Evolutionary conservation across 768 basidiomycete genomes (phyloP), one percentile per base, ranked within the genome.

Genomic region (Auricularia auricula-judae): DNA sequence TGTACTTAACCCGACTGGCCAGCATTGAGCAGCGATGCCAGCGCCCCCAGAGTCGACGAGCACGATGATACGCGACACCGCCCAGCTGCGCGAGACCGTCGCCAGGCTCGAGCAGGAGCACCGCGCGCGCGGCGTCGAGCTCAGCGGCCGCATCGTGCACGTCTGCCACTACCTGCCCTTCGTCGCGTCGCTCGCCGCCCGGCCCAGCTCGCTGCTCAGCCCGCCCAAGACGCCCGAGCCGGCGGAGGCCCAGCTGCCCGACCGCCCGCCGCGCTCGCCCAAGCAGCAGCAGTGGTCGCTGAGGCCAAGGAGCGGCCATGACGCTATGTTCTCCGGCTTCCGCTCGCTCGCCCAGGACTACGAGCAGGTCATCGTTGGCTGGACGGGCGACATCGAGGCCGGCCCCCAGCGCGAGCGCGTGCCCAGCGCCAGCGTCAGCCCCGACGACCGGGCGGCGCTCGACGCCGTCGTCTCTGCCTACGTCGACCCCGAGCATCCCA

Each of bases 301-400:
- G 4, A 75, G 82, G 1, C 84, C 86, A 1, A 82, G 96, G 47
- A 87, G 93, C 67, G 95, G 94, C 18, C 97, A 98, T 72, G 84
- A 91, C 8, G 96, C 96, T 11, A 93, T 98, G 90, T 88, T 94
- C 66, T 89, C 88, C 56, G 96, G 96, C 36, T 93, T 98, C 71
- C 85, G 87, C 63, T 89, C 88, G 11, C 83, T 99, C 42, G 81
- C 87, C 2, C 78, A 85, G 12, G 89, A 89, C 0, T 90, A 96
- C 75, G 89, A 96, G 69, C 93, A 98, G 77, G 74, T 96, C 71
- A 83, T 98, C 72, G 81, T 98, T 54, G 96, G 93, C 23, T 96
- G 97, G 91, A 91, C 91, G 0, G 96, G 96, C 44, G 93, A 97
- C 68, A 82, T 98, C 68, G 74, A 85, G 63, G 72, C 78, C 61